Percentiles rank a stretch among this genome's conserved stretches.
Evolutionary conservation across 1,139 yeast genomes (phyloP).

Genomic region (Zygoascus meyerae): DNA sequence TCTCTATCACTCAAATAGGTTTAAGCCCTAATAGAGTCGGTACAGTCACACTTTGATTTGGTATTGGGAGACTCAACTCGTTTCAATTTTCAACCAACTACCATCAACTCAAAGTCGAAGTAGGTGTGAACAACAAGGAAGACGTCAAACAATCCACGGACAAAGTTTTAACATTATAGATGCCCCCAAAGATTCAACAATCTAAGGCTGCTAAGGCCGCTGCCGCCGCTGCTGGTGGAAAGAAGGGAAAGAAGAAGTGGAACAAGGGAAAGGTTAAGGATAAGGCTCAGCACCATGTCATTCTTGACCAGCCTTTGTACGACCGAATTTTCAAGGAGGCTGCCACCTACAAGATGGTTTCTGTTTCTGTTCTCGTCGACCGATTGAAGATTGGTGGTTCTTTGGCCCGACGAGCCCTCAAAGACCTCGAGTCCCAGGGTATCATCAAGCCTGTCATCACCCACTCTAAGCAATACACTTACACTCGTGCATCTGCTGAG

Average conservation of each 20-base stretch:
- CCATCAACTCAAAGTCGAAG: conserved; percentile 7
- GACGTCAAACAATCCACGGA: neutral
- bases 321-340: conserved; percentile 99
- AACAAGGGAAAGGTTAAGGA: conserved; percentile 99
- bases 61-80: conserved; percentile 5
- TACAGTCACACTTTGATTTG: neutral
- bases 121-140: conserved; percentile 1
- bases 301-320: conserved; percentile 96
- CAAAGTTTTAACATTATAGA: conserved; percentile 25
- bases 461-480: conserved; percentile 96
- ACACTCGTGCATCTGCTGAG: conserved; percentile 37
- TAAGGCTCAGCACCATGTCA: conserved; percentile 98
- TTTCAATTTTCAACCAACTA: conserved; percentile 9
- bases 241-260: conserved; percentile 99
- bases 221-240: conserved; percentile 99
- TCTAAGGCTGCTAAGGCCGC: conserved; percentile 99
- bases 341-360: conserved; percentile 97
- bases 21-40: conserved; percentile 1
- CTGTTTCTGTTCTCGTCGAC: conserved; percentile 97
- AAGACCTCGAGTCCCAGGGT: conserved; percentile 93
- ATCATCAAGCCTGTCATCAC: conserved; percentile 89
- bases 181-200: conserved; percentile 99
- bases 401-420: conserved; percentile 95
- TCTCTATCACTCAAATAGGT: too few species aligned
- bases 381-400: conserved; percentile 99